Percentiles rank a stretch among this genome's conserved stretches.
Evolutionary conservation across 352 stramenopile species (phyloP).

Genomic region (Poterioochromonas sp.): DNA sequence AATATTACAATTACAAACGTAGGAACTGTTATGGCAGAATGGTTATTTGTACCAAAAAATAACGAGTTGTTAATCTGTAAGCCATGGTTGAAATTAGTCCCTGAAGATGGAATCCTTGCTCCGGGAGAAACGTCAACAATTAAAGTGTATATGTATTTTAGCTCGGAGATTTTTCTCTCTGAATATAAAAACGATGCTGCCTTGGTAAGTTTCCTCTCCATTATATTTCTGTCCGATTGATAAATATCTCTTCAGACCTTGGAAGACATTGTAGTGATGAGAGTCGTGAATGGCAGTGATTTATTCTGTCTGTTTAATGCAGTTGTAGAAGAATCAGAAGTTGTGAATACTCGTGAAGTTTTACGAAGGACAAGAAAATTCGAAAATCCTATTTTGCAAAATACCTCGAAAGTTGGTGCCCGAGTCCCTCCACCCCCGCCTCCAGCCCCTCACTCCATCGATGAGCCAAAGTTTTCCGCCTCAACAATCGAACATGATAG

Average conservation of each 20-base stretch:
- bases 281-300: not conserved
- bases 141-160: not conserved
- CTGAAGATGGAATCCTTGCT: not conserved
- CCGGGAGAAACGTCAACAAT: not conserved
- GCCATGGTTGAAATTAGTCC: conserved; percentile 7
- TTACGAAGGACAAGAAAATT: no score
- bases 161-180: not conserved
- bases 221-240: not conserved
- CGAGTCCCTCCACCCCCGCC: no score
- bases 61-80: not conserved
- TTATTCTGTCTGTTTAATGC: not conserved
- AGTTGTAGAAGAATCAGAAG: not conserved
- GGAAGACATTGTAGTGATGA: conserved; percentile 11
- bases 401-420: no score
- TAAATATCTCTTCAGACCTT: not conserved
- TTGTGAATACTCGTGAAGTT: not conserved
- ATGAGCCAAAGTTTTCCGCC: no score
- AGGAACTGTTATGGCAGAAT: conserved; percentile 28
- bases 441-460: no score
- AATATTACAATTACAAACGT: not conserved
- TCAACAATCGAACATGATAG: no score
- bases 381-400: no score
- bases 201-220: not conserved
- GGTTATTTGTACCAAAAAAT: conserved; percentile 21
- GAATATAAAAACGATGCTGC: not conserved